Evolutionary conservation across 2,329 filamentous ascomycete genomes (phyloP).

Genomic region (Penicillium sp.): DNA sequence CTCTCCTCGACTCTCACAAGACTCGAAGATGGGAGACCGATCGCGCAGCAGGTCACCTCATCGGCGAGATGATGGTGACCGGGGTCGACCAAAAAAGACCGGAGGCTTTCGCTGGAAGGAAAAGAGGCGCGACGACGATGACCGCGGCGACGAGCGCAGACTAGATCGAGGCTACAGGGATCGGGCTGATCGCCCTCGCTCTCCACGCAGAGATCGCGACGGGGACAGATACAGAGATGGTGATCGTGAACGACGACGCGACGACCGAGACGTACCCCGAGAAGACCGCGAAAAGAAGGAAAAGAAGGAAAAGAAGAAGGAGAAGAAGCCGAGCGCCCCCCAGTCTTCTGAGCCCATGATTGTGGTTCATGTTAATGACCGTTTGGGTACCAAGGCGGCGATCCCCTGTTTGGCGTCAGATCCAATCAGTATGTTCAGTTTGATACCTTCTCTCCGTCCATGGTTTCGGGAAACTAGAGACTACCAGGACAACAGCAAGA

Average conservation of each 20-base stretch:
- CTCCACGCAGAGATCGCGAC: slow-evolving; percentile 48
- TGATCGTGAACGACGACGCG: slow-evolving; percentile 33
- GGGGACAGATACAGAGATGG: slow-evolving; percentile 53
- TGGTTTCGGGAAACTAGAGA: not conserved
- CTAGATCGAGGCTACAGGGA: slow-evolving; percentile 59
- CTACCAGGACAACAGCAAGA: not conserved
- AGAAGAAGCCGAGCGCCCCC: slow-evolving; percentile 39
- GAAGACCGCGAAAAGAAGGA: slow-evolving; percentile 47
- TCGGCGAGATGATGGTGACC: slow-evolving; percentile 38
- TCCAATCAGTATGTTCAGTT: slow-evolving; percentile 62
- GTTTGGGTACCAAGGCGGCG: slow-evolving; percentile 92
- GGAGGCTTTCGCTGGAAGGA: slow-evolving; percentile 55
- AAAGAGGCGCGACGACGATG: slow-evolving; percentile 54
- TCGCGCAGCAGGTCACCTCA: slow-evolving; percentile 50
- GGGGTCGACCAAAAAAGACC: slow-evolving; percentile 45
- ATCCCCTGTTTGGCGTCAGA: slow-evolving; percentile 89
- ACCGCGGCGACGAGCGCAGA: slow-evolving; percentile 50
- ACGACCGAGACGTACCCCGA: slow-evolving; percentile 31
- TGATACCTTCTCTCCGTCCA: not conserved
- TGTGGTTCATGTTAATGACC: slow-evolving; percentile 89
- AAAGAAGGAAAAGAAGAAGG: slow-evolving; percentile 29
- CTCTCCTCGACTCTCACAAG: slow-evolving; percentile 10
- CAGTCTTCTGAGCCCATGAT: slow-evolving; percentile 78
- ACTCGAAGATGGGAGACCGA: slow-evolving; percentile 38
- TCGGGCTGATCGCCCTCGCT: slow-evolving; percentile 36